Base-by-base conservation (phyloP, 169 alveolate genomes). In the Babesia sp. region DNA sequence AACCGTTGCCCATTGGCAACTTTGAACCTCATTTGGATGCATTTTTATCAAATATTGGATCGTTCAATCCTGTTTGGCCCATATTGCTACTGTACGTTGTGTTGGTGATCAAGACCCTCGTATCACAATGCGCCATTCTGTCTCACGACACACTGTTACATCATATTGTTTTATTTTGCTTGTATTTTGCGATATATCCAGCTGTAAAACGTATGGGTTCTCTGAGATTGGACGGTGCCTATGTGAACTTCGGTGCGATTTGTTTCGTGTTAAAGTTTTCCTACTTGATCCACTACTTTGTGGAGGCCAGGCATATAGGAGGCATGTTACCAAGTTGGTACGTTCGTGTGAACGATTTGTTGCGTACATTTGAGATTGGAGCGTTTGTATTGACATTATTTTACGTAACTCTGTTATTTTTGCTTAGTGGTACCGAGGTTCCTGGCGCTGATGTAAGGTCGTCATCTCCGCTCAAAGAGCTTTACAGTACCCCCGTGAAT, bases 111-210 rank as follows among this genome's bases (percentile, higher is more conserved):
- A 26, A 20, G 84, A 68, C 63, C 42, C 11, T 74, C 5, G 76
- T 64, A 51, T 61, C 84, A 33, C 75, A 74, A 34, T 74, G 84
- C 60, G 84, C 84, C 42, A 41, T 48, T 14, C 26, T 59, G 44
- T 50, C 71, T n/a, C 84, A 74, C 48, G 84, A 74, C 61, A 44
- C 50, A 29, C 26, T 61, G 33, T 26, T 59, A 26, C 66, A 70
- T 26, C 84, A 74, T 53, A 24, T 22, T 24, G 14, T 74, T 20
- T 46, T 44, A 14, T 16, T 74, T 14, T 22, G 45, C 20, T 34
- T 74, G 50, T 42, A 42, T 29, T 28, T 66, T n/a, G 75, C 59
- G 1, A 2, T 50, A 33, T 26, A 41, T 7, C 84, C 84, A 5
- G 45, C n/a, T 24, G 14, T 63, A 46, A 63, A 31, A 48, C 39